Conservation (phyloP, 140 eudicot species). For the Senecio squalidus region DNA sequence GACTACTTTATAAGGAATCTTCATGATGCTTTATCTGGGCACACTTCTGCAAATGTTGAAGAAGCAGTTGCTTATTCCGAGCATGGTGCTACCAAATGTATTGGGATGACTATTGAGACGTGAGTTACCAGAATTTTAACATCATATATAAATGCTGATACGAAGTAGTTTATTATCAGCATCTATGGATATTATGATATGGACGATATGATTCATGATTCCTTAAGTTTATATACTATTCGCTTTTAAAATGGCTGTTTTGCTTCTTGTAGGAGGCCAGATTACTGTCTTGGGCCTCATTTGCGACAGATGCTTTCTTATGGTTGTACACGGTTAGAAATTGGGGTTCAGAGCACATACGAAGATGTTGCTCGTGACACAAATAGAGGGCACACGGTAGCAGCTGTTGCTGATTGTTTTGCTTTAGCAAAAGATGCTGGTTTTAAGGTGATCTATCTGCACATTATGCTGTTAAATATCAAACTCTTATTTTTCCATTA, state of each 20-base stretch:
- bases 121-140: slow-evolving; percentile 27
- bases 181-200: no score
- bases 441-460: slow-evolving; percentile 56
- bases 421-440: slow-evolving; percentile 98
- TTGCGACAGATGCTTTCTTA: slow-evolving; percentile 91
- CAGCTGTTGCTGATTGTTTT: slow-evolving; percentile 99
- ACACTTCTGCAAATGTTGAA: slow-evolving; percentile 95
- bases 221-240: not conserved
- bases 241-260: not conserved
- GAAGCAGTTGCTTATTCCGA: slow-evolving; percentile 96
- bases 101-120: slow-evolving; percentile 99
- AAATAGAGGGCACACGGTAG: slow-evolving; percentile 97
- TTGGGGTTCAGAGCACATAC: slow-evolving; percentile 96
- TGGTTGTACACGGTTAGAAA: slow-evolving; percentile 94
- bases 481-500: no score
- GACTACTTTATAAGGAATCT: slow-evolving; percentile 90
- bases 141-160: slow-evolving; percentile 5
- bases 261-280: slow-evolving; percentile 72
- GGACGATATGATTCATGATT: not conserved
- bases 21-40: slow-evolving; percentile 97
- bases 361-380: slow-evolving; percentile 99
- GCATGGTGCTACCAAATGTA: slow-evolving; percentile 92
- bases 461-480: not conserved
- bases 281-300: slow-evolving; percentile 98
- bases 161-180: no score